These are phyloP conservation scores for Aspergillus carlsbadensis DNA, from an alignment of 495 filamentous ascomycete species.

Conservation along the genomic window DNA sequence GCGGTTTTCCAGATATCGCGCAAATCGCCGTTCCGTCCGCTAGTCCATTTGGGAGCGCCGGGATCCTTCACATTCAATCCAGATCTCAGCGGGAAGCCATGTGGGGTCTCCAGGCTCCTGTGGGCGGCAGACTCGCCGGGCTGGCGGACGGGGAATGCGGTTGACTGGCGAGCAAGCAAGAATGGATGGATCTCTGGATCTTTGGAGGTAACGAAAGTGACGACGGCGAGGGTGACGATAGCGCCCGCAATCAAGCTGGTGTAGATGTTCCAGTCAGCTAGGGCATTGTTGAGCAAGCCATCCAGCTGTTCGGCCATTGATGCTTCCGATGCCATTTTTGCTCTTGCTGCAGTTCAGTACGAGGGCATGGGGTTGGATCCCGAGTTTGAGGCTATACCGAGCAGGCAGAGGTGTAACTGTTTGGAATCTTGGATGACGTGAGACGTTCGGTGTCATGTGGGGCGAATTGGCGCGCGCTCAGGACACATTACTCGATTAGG, in stretches of 20 bases:
- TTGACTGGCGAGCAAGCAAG: constrained; percentile 80
- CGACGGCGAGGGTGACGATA: constrained; percentile 61
- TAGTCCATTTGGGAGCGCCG: constrained; percentile 75
- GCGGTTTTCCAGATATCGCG: constrained; percentile 89
- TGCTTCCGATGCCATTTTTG: constrained; percentile 48
- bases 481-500: constrained; percentile 9
- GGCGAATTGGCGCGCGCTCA: background rate
- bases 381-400: too few species aligned
- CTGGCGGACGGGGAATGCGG: constrained; percentile 73
- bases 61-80: constrained; percentile 85
- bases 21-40: constrained; percentile 83
- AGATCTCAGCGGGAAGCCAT: constrained; percentile 75
- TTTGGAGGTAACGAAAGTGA: constrained; percentile 56
- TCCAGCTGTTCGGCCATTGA: constrained; percentile 63
- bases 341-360: background rate
- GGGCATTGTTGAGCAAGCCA: constrained; percentile 60
- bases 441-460: constrained; percentile 17
- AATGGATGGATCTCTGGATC: constrained; percentile 92
- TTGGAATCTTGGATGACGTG: constrained; percentile 10
- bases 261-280: constrained; percentile 78
- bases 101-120: constrained; percentile 76
- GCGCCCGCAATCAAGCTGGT: constrained; percentile 61
- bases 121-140: constrained; percentile 81
- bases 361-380: background rate
- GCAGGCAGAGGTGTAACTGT: background rate